These are phyloP conservation scores for Calophaca sinica DNA, from an alignment of 306 rosid genomes.

Conservation along the genomic window DNA sequence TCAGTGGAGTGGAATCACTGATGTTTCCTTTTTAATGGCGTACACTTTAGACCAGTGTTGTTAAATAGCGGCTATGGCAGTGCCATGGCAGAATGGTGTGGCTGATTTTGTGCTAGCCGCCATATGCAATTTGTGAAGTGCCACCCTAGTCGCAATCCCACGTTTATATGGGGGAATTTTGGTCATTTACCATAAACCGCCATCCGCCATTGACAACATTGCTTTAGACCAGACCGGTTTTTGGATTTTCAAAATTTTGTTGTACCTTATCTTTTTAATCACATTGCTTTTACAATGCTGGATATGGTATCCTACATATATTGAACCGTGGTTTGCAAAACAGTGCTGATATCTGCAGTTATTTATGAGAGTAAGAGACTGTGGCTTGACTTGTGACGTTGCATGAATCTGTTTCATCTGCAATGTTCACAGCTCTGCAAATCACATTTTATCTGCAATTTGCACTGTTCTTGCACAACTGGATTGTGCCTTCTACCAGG, in stretches of 20 bases:
- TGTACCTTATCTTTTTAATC: background rate
- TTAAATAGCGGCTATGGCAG: too few relatives aligned
- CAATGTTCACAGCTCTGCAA: background rate
- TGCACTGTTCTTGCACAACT: background rate
- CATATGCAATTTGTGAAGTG: too few relatives aligned
- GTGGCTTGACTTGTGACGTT: background rate
- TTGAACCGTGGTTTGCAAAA: background rate
- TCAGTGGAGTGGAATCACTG: background rate
- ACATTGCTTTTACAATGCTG: background rate
- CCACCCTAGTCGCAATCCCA: too few relatives aligned
- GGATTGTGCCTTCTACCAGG: constrained; percentile 2
- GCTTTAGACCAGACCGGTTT: too few relatives aligned
- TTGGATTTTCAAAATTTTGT: background rate
- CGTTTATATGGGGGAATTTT: too few relatives aligned
- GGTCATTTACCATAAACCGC: too few relatives aligned
- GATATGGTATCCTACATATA: background rate
- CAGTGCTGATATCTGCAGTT: constrained; percentile 7
- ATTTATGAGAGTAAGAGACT: background rate
- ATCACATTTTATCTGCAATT: background rate
- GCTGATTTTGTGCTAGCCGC: too few relatives aligned
- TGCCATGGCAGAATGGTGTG: too few relatives aligned
- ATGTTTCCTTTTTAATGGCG: too few relatives aligned
- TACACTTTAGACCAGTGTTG: too few relatives aligned
- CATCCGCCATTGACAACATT: too few relatives aligned
- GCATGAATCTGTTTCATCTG: background rate